Conservation (phyloP, 2,329 filamentous ascomycete genomes). For the Talaromyces sp. region DNA sequence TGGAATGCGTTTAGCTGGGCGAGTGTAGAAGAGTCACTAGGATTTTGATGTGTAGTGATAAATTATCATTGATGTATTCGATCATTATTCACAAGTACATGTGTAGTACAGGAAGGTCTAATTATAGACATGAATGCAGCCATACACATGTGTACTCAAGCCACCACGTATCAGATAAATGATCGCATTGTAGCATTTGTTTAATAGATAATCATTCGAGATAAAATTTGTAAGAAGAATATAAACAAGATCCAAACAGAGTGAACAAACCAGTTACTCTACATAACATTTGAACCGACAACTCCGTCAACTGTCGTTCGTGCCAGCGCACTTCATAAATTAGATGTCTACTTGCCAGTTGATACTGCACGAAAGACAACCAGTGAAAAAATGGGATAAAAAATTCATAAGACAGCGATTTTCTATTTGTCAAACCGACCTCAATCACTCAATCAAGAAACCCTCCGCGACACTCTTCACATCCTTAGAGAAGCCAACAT, state of each 20-base stretch:
- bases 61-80: neutral
- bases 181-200: too few relatives aligned
- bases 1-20: too few relatives aligned
- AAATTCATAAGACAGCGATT: neutral
- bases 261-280: neutral
- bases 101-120: too few relatives aligned
- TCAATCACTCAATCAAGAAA: conserved; percentile 38
- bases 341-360: neutral
- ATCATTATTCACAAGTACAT: neutral
- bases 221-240: neutral
- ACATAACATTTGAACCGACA: neutral
- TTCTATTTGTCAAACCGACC: neutral
- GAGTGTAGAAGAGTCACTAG: neutral
- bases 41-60: neutral
- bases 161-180: too few relatives aligned
- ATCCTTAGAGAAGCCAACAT: conserved; percentile 41
- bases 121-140: too few relatives aligned
- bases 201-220: neutral
- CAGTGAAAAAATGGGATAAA: neutral
- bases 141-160: too few relatives aligned
- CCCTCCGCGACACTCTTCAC: conserved; percentile 40
- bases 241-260: neutral
- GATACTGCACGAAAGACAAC: conserved; percentile 14
- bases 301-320: neutral
- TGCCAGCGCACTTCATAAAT: neutral